Percentiles rank a stretch among this genome's conserved stretches.
Conservation (phyloP, 2,329 filamentous ascomycete species). For the Sclerotiophoma versabilis region DNA sequence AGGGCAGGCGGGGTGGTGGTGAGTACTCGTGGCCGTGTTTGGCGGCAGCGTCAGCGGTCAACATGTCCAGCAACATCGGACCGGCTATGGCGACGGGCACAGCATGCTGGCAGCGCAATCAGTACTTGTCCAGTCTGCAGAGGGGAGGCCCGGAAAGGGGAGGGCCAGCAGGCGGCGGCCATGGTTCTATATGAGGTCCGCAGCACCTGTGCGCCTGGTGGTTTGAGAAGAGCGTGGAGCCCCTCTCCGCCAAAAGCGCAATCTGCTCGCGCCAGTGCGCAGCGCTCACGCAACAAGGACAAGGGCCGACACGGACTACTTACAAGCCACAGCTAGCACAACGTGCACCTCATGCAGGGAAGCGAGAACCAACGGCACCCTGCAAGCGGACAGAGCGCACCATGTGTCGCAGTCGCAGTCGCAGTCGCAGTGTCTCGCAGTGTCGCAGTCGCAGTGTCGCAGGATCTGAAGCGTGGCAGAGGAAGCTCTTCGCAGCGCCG, state of each 20-base stretch:
- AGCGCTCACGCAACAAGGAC: conserved; percentile 3
- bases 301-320: too few relatives aligned
- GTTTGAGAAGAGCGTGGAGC: conserved; percentile 23
- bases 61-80: conserved; percentile 49
- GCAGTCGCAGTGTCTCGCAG: too few relatives aligned
- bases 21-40: conserved; percentile 43
- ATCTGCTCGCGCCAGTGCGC: conserved; percentile 23
- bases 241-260: conserved; percentile 21
- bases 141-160: conserved; percentile 11
- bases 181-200: conserved; percentile 20
- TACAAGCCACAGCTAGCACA: conserved; percentile 40
- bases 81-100: conserved; percentile 14
- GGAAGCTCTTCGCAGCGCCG: background rate
- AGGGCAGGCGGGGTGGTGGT: conserved; percentile 25
- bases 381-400: conserved; percentile 5
- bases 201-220: conserved; percentile 30
- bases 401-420: too few relatives aligned
- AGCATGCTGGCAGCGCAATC: conserved; percentile 30
- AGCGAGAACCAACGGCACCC: conserved; percentile 11
- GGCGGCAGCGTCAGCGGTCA: conserved; percentile 45
- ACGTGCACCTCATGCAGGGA: conserved; percentile 27
- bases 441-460: too few relatives aligned
- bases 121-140: conserved; percentile 16
- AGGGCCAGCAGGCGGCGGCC: conserved; percentile 18
- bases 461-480: conserved; percentile 4